Base-by-base conservation (phyloP, 306 rosid genomes). In the Macrotyloma uniflorum region DNA sequence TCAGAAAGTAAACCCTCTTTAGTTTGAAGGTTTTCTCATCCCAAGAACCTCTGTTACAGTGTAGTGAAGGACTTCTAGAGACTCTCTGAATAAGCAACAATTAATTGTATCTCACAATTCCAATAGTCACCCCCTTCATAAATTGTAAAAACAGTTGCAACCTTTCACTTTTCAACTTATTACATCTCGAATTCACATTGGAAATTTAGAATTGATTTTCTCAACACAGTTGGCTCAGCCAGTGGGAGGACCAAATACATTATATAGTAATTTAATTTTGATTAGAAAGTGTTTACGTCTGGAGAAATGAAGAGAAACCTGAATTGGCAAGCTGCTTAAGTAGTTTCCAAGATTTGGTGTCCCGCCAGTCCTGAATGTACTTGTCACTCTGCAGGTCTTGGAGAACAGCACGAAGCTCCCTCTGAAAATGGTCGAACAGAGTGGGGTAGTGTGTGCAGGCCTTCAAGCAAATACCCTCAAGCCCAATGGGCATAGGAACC, bases 381-480 rank as follows among this genome's bases (percentile, higher is more conserved):
- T 84, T 80, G 10, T 84, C 78, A 8, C 28, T 72, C 74, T 89
- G 86, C 9, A 87, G 81, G 45, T 79, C 75, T 55, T 81, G 88
- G 14, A 92, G 94, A 54, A 87, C 95, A 16, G 87, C 88, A 1
- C 94, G 92, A 5, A 92, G 90, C 90, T 92, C 97, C 81, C 97
- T 80, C 86, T 92, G 97, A 47, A 92, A 92, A 55, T 92, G 95
- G 64, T 92, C 95, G 71, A 92, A 92, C 0, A 90, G 87, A 66
- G 97, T 92, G 0, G 97, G 93, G 72, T 92, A 92, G 53, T 90
- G 97, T 10, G 95, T 85, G 81, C 89, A 82, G 28, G 87, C 91
- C 76, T 90, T 92, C 72, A 92, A 78, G 79, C 95, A 92, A 1
- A 81, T 36, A 49, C 89, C 88, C 70, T 92, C 93, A 11, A 92